Evolutionary conservation across 2,329 filamentous ascomycete species (phyloP).

Genomic region (Aspergillus sp.): DNA sequence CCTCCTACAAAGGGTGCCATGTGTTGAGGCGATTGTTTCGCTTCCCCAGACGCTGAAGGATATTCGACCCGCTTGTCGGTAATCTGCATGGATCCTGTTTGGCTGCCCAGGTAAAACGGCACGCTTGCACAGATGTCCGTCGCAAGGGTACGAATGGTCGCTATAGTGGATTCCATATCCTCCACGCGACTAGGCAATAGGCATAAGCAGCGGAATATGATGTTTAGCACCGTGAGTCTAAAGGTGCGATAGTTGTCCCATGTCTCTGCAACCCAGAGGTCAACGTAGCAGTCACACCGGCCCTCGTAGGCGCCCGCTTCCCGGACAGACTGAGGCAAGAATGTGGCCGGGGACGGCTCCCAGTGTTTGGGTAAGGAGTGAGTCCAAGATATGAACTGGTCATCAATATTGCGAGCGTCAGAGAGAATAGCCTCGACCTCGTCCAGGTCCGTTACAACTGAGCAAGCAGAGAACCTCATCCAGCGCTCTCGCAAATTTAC

Average conservation of each 20-base stretch:
- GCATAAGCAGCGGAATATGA: conserved; percentile 27
- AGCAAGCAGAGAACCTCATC: conserved; percentile 15
- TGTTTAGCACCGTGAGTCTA: conserved; percentile 26
- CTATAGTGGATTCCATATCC: not conserved
- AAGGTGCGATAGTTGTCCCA: conserved; percentile 34
- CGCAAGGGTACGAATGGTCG: conserved; percentile 19
- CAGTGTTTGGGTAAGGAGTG: conserved; percentile 25
- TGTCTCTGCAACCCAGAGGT: conserved; percentile 29
- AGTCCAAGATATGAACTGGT: conserved; percentile 24
- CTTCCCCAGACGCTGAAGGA: conserved; percentile 19
- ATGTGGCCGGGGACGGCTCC: conserved; percentile 22
- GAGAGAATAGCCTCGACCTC: conserved; percentile 17
- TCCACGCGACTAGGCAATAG: conserved; percentile 13
- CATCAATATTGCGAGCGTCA: conserved; percentile 23
- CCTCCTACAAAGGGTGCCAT: conserved; percentile 27
- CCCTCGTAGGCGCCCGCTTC: conserved; percentile 24
- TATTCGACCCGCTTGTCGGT: conserved; percentile 23
- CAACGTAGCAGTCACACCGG: conserved; percentile 32
- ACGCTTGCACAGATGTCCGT: conserved; percentile 29
- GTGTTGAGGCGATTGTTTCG: conserved; percentile 20
- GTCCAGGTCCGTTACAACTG: not conserved
- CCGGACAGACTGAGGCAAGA: conserved; percentile 27
- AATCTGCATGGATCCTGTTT: conserved; percentile 23
- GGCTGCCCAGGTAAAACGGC: conserved; percentile 29
- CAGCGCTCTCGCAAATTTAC: conserved; percentile 26